These are phyloP conservation scores for Eutrema salsugineum DNA, from an alignment of 441 rosid species.

Conservation along the genomic window DNA sequence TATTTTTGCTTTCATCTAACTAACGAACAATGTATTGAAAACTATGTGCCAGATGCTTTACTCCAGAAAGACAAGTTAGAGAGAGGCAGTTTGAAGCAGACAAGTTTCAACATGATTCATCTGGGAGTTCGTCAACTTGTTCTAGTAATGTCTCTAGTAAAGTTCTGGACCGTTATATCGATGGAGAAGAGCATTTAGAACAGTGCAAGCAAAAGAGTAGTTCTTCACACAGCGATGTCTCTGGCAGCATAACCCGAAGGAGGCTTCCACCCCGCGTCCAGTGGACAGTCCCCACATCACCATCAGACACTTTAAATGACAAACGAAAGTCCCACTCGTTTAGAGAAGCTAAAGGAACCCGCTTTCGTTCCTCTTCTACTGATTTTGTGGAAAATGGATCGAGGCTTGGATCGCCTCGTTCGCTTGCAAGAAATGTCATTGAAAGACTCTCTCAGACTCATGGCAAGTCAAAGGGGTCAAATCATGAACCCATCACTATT, in stretches of 20 bases:
- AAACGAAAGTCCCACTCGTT: constrained; percentile 64
- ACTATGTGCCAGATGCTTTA: constrained; percentile 30
- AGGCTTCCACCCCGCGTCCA: constrained; percentile 78
- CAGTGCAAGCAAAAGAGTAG: constrained; percentile 46
- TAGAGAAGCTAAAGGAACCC: constrained; percentile 60
- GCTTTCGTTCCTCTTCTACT: constrained; percentile 47
- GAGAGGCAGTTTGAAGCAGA: constrained; percentile 45
- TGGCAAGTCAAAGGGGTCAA: constrained; percentile 45
- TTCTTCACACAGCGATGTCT: constrained; percentile 38
- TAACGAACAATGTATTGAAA: background rate
- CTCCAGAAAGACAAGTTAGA: constrained; percentile 54
- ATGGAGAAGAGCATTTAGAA: constrained; percentile 82
- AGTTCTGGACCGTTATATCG: constrained; percentile 88
- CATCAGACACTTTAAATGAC: constrained; percentile 42
- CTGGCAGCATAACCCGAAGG: constrained; percentile 42
- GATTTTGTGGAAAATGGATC: constrained; percentile 62
- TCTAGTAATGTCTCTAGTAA: constrained; percentile 76
- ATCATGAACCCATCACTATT: constrained; percentile 68
- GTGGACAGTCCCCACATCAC: constrained; percentile 60
- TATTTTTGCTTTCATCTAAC: constrained; percentile 1
- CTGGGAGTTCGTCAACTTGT: constrained; percentile 64
- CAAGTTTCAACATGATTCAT: constrained; percentile 46
- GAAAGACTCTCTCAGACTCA: constrained; percentile 73
- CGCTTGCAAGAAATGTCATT: constrained; percentile 81
- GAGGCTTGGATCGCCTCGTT: constrained; percentile 75